Percentiles rank a stretch among this genome's conserved stretches.
These are phyloP conservation scores for Terana coerulea DNA, from an alignment of 768 basidiomycete species.

Conservation along the genomic window DNA sequence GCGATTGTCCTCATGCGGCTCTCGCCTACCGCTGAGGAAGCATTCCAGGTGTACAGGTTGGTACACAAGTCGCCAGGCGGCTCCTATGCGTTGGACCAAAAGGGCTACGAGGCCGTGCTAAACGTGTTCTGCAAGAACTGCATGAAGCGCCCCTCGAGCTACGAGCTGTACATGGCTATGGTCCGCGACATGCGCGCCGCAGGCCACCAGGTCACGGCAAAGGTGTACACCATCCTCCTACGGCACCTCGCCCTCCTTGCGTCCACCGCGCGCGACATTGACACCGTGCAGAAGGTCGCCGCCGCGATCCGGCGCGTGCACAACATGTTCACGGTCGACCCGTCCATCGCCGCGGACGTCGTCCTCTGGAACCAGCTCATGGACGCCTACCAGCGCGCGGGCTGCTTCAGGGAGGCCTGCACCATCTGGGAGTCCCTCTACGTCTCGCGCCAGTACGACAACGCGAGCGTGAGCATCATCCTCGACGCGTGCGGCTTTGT, in stretches of 20 bases:
- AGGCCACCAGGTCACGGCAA: conserved; percentile 51
- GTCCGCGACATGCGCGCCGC: conserved; percentile 75
- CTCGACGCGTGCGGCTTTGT: conserved; percentile 79
- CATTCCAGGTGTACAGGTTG: conserved; percentile 57
- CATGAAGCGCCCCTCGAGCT: conserved; percentile 14
- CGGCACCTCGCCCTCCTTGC: conserved; percentile 44
- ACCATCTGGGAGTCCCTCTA: conserved; percentile 78
- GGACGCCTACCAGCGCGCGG: conserved; percentile 83
- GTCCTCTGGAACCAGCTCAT: conserved; percentile 80
- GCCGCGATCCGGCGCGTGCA: conserved; percentile 62
- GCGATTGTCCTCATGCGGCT: conserved; percentile 66
- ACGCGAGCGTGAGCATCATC: conserved; percentile 74
- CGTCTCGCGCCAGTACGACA: conserved; percentile 52
- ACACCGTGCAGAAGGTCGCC: conserved; percentile 35
- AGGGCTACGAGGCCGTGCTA: conserved; percentile 63
- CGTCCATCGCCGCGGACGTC: conserved; percentile 67
- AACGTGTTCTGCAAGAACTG: conserved; percentile 51
- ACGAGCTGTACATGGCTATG: conserved; percentile 58
- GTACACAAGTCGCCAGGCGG: conserved; percentile 28
- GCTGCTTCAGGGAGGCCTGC: conserved; percentile 66
- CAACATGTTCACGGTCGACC: conserved; percentile 73
- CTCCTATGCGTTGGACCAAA: conserved; percentile 40
- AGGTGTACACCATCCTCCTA: conserved; percentile 68
- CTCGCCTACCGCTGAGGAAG: conserved; percentile 50
- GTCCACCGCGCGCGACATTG: conserved; percentile 16